Base-by-base conservation (phyloP, 345 rosid species). In the Citrus inodora region DNA sequence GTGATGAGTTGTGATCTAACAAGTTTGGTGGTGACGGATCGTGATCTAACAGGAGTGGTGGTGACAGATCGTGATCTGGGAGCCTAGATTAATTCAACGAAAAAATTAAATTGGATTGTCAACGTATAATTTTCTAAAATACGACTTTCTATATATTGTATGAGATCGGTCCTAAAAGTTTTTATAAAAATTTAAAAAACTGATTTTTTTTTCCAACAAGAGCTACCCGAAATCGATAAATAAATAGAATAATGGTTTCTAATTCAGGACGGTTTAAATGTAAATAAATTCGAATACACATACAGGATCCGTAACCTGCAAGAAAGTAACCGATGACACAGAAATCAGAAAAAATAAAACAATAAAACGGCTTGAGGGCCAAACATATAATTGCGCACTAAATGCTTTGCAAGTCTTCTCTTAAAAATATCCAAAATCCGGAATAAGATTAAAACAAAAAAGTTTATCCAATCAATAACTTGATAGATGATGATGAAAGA, bases 281-380 rank as follows among this genome's bases (percentile, higher is more conserved):
- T 32, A 70, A 77, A 63, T 19, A 33, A 55, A 19, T 37, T 75
- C 7, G 7, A 56, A 73, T 75, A 80, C 82, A 93, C 55, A 74
- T 74, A 76, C 98, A 95, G 69, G 92, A 82, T 35, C 69, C 91
- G 82, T 88, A 71, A 86, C 98, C 98, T 93, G 88, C 87, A 89
- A 72, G 53, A 65, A 16, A 78, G 61, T 25, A 24, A 56, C 30
- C 53, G 14, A 33, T 38, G 28, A 56, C 30, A 25, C n/a, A 60
- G 64, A 40, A 32, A 78, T 71, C 30, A 79, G 56, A 33, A 59
- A 22, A 63, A 48, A 13, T 35, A 46, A 42, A 42, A 42, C 4
- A 42, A 42, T 42, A 42, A 10, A 42, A 42, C 48, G 4, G 48
- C 48, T 42, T 42, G 16, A 42, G 48, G 11, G 48, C 48, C 13